Base-by-base conservation (phyloP, 164 flowering plant genomes). In the Pachysandra terminalis region DNA sequence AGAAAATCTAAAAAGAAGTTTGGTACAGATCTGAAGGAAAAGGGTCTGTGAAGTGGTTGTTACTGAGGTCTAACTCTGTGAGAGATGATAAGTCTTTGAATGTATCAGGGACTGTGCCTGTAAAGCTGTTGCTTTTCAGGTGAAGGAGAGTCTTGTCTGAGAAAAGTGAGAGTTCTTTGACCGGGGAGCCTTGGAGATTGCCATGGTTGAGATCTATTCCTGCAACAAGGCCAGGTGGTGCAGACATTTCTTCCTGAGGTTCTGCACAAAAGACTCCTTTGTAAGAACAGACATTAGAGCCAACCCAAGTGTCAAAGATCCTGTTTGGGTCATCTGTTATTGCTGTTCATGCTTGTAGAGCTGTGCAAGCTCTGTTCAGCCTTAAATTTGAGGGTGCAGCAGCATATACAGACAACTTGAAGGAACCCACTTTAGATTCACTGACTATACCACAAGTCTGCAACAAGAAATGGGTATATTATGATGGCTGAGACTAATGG, bases 341-440 rank as follows among this genome's bases (percentile, higher is more conserved):
- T 45, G 97, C 91, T 16, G 84, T 94, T 97, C 98, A 94, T 58
- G 96, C 82, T 65, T 94, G 97, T 14, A 94, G 86, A 59, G 95
- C 97, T 60, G 80, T 74, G 81, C 81, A 87, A 1, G 96, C 91
- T 24, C 26, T 71, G 54, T 55, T n/a, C n/a, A n/a, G n/a, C n/a
- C n/a, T n/a, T n/a, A n/a, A n/a, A n/a, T n/a, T n/a, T n/a, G n/a
- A n/a, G n/a, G n/a, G n/a, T n/a, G n/a, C n/a, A n/a, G n/a, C n/a
- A n/a, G n/a, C n/a, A n/a, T n/a, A n/a, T n/a, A n/a, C n/a, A n/a
- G n/a, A n/a, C n/a, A n/a, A n/a, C n/a, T n/a, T n/a, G n/a, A n/a
- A n/a, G n/a, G n/a, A n/a, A n/a, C n/a, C n/a, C n/a, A n/a, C n/a
- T n/a, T n/a, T n/a, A n/a, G n/a, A n/a, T n/a, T n/a, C n/a, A n/a